These are phyloP conservation scores for Phytophthora tentaculata DNA, from an alignment of 352 stramenopile species.

Conservation along the genomic window DNA sequence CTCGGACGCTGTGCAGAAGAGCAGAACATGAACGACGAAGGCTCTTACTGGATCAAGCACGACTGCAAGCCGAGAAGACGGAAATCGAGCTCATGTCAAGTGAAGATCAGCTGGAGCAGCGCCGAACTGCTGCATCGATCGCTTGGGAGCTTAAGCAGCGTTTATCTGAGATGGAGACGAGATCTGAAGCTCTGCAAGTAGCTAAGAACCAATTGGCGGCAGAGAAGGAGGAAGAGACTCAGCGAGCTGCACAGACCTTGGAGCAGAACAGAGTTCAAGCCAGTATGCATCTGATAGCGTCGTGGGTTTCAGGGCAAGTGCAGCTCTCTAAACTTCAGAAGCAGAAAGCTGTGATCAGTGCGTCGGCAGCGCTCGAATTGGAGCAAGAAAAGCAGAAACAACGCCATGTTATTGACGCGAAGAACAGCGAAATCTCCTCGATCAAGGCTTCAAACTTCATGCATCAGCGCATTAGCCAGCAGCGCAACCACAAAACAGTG, in stretches of 20 bases:
- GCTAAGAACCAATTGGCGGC: slow-evolving; percentile 25
- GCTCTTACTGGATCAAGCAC: slow-evolving; percentile 18
- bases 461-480: slow-evolving; percentile 25
- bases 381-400: slow-evolving; percentile 33
- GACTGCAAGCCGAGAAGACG: slow-evolving; percentile 36
- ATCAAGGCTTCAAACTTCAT: slow-evolving; percentile 41
- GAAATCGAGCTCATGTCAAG: slow-evolving; percentile 48
- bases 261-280: slow-evolving; percentile 27
- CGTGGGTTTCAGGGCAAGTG: slow-evolving; percentile 45
- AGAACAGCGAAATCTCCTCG: slow-evolving; percentile 27
- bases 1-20: slow-evolving; percentile 18
- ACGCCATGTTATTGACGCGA: slow-evolving; percentile 19
- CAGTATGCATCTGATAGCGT: slow-evolving; percentile 37
- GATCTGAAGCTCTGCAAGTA: slow-evolving; percentile 21
- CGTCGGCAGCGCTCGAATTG: slow-evolving; percentile 21
- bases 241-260: slow-evolving; percentile 15
- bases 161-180: slow-evolving; percentile 33
- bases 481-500: slow-evolving; percentile 21
- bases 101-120: slow-evolving; percentile 43
- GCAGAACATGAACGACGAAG: slow-evolving; percentile 16
- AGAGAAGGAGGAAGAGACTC: slow-evolving; percentile 34
- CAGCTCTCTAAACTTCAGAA: slow-evolving; percentile 37
- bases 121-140: slow-evolving; percentile 14
- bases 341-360: slow-evolving; percentile 20
- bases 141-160: slow-evolving; percentile 19